Evolutionary conservation across 305 asterid genomes (phyloP), one percentile per base, ranked within the genome.

Genomic region (Lippia alba): DNA sequence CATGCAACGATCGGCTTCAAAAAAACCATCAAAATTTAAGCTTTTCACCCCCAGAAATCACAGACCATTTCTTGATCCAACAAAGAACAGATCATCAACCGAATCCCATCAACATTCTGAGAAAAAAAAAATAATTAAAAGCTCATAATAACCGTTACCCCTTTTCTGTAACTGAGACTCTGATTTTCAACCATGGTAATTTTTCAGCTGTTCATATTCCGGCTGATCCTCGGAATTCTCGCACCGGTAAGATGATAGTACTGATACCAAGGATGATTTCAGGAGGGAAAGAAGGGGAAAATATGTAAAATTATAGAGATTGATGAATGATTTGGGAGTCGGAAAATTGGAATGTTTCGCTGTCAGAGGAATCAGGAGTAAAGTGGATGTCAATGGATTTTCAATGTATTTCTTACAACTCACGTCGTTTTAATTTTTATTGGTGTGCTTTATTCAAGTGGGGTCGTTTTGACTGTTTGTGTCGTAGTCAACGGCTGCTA

Each of bases 11-110:
- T 24, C 30, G 30, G 3, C 30, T 24, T 24, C 30, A 11, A 9
- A 39, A 39, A 39, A 39, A 39, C 10, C 12, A 5, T 44, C 49
- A 44, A 4, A 36, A 3, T 45, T 45, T 9, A 45, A 45, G 69
- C 58, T 64, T 46, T 46, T 64, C 7, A 39, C 2, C 15, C n/a
- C 4, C 58, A n/a, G 46, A 30, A 64, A 48, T 15, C 34, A 45
- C 61, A 48, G 24, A 70, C 7, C 34, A 58, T 34, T 49, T 49
- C 51, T 58, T 69, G 67, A 71, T 54, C 76, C 64, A 56, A 39
- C n/a, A 30, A 45, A 53, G 20, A 56, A 19, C 36, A 54, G 69
- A 64, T 45, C 8, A 49, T 50, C 48, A 64, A 48, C 57, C 57
- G 57, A 69, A 69, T 64, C 57, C 69, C 46, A 49, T 41, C 45